phyloP scores from a whole-genome alignment of 139 green algal genomes.

The Coelastrella sp. region DNA sequence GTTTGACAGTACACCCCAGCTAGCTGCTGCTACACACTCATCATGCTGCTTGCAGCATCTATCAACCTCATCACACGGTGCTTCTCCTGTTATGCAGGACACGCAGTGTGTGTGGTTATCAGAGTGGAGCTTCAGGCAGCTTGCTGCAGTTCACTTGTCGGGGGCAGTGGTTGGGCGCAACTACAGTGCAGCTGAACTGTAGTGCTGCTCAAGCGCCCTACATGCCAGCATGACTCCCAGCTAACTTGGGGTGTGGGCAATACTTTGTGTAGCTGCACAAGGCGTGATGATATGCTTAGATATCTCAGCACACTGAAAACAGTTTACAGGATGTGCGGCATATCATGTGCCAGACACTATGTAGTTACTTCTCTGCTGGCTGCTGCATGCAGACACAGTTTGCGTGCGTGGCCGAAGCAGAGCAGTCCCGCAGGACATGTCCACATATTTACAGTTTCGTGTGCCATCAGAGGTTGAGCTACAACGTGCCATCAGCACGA shows the following conservation, averaged over 20 bases:
- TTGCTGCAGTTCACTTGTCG: background rate
- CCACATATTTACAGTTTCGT: background rate
- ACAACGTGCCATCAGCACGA: background rate
- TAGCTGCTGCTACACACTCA: background rate
- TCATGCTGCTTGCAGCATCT: background rate
- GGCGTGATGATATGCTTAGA: no score
- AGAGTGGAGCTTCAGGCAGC: background rate
- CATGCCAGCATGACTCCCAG: background rate
- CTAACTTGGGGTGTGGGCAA: background rate
- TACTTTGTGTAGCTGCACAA: no score
- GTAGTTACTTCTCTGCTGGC: background rate
- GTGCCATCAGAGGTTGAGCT: background rate
- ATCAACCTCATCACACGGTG: background rate
- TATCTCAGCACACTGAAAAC: no score
- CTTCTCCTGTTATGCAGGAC: background rate
- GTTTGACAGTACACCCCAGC: background rate
- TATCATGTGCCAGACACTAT: background rate
- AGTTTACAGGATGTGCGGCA: background rate
- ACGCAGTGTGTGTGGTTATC: background rate
- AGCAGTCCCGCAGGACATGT: background rate
- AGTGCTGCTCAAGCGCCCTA: background rate
- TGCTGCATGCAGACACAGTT: background rate
- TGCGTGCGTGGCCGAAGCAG: background rate
- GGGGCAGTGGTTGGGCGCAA: background rate
- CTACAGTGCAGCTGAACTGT: background rate